phyloP scores from a whole-genome alignment of 2,329 filamentous ascomycete species.

The Fusarium concolor region DNA sequence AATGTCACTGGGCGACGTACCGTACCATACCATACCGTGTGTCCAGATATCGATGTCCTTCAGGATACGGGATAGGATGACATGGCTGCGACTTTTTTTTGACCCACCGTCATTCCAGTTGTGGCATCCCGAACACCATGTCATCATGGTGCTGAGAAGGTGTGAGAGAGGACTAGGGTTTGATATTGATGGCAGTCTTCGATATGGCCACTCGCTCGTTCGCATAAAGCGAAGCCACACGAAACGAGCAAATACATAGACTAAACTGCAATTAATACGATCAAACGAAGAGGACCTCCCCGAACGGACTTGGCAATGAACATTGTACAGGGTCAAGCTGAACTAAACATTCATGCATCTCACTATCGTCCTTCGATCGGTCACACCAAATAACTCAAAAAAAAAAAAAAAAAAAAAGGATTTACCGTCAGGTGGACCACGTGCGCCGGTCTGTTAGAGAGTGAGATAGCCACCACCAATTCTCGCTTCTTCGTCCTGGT shows the following conservation, averaged over 20 bases:
- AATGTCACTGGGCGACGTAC: conserved; percentile 7
- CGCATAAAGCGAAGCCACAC: conserved; percentile 24
- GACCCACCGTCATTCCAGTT: conserved; percentile 48
- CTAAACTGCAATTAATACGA: conserved; percentile 15
- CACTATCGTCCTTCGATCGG: conserved; percentile 13
- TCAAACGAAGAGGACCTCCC: background rate
- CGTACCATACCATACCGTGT: background rate
- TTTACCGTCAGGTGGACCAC: conserved; percentile 19
- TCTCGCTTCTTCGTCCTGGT: conserved; percentile 16
- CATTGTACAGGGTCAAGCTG: conserved; percentile 24
- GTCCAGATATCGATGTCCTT: conserved; percentile 16
- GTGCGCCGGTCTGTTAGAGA: conserved; percentile 28
- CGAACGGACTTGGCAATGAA: conserved; percentile 12
- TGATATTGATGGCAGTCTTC: conserved; percentile 7
- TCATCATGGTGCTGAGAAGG: conserved; percentile 34
- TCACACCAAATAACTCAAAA: conserved; percentile 27
- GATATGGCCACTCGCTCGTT: conserved; percentile 17
- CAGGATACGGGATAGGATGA: conserved; percentile 29
- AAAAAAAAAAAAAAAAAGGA: no score
- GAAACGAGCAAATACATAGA: conserved; percentile 10
- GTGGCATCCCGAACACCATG: conserved; percentile 44
- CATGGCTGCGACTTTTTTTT: conserved; percentile 15
- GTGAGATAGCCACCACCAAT: conserved; percentile 18
- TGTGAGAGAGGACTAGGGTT: conserved; percentile 18
- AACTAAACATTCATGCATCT: conserved; percentile 17